Evolutionary conservation across 805 yeast genomes (phyloP), one percentile per base, ranked within the genome.

Genomic region (Geotrichum ghanense): DNA sequence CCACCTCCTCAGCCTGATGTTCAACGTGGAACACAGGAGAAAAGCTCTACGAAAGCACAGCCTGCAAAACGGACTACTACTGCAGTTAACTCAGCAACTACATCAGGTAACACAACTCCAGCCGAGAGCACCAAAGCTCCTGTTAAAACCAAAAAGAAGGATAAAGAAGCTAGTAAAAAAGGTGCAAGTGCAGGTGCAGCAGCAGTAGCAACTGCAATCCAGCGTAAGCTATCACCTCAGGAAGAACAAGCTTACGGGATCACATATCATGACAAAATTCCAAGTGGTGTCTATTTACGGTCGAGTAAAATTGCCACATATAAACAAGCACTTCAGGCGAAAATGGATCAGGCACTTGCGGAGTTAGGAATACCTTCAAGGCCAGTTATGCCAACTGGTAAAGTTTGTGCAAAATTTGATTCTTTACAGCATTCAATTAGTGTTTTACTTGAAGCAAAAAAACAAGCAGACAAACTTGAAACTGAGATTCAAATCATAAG

Each of bases 171-270:
- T 44, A 45, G 41, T 45, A 50, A 35, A 50, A 45, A 54, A 56
- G 50, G 61, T 71, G 46, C 50, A 3, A 24, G 44, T 2, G 42
- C 48, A 3, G 51, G 51, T 7, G 53, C 53, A 1, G 54, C 59
- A 7, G 53, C 56, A 2, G 53, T 53, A 1, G 51, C 51, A 22
- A 49, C 48, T 19, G 44, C 53, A 10, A 60, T 81, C 34, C 69
- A 74, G 44, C 74, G 74, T 59, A 72, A 77, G 39, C 72, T 89
- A 44, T 75, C 85, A 0, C 70, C 76, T 19, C 82, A 83, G 55
- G 95, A 89, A 57, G 89, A 87, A 64, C 84, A 79, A 48, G 80
- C 86, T 0, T 83, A 81, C 56, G 98, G 98, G 10, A 73, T 92
- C 34, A 70, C 78, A 44, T 81, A 82, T 51, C 95, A 85, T 62